phyloP scores from a whole-genome alignment of 805 yeast species.

The Yarrowia sp. region DNA sequence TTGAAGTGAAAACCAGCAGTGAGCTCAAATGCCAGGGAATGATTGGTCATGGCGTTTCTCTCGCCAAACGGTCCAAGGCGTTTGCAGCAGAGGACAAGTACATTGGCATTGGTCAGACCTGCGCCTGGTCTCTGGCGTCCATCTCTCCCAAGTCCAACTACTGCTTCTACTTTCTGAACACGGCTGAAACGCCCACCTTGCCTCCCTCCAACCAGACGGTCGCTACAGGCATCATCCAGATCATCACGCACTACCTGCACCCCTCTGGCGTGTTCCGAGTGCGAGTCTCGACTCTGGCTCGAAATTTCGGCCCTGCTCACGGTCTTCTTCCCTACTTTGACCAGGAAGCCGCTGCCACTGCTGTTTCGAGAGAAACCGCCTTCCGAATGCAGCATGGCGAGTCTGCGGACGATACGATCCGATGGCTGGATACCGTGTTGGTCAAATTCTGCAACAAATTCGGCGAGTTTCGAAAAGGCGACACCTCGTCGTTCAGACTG shows the following conservation, averaged over 20 bases:
- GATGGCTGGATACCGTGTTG: constrained; percentile 94
- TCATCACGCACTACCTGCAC: constrained; percentile 91
- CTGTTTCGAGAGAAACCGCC: constrained; percentile 90
- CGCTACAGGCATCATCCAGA: constrained; percentile 67
- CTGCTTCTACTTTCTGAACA: constrained; percentile 86
- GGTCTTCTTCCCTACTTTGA: constrained; percentile 76
- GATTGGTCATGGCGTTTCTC: constrained; percentile 89
- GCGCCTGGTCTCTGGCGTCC: constrained; percentile 83
- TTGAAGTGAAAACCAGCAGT: constrained; percentile 78
- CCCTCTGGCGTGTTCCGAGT: constrained; percentile 89
- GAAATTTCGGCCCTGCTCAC: constrained; percentile 54
- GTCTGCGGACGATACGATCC: constrained; percentile 65
- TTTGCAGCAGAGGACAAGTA: constrained; percentile 83
- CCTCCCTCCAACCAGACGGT: constrained; percentile 25
- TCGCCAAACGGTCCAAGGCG: constrained; percentile 61
- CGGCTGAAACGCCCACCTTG: constrained; percentile 50
- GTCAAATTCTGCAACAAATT: constrained; percentile 89
- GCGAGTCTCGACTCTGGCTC: constrained; percentile 85
- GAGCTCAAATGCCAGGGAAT: constrained; percentile 91
- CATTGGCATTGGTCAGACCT: constrained; percentile 91
- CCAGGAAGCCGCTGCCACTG: constrained; percentile 97
- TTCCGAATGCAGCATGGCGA: constrained; percentile 90
- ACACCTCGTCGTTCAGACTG: constrained; percentile 79
- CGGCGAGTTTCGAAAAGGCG: constrained; percentile 91
- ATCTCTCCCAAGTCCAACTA: constrained; percentile 87